These are phyloP conservation scores for Xylaria sp. DNA, from an alignment of 2,329 filamentous ascomycete genomes.

Conservation along the genomic window DNA sequence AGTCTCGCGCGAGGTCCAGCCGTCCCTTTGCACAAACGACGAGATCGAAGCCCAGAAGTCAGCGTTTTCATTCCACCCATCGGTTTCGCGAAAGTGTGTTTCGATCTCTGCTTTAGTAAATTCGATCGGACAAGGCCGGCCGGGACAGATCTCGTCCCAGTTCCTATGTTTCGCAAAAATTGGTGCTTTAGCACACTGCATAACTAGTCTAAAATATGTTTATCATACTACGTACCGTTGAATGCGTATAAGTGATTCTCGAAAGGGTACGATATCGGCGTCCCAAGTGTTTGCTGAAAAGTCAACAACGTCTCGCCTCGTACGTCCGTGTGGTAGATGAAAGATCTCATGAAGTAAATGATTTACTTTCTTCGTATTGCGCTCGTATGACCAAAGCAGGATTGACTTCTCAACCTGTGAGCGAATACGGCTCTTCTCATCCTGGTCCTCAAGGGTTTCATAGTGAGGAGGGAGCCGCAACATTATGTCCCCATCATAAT, in stretches of 20 bases:
- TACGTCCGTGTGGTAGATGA: conserved; percentile 11
- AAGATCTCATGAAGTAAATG: conserved; percentile 7
- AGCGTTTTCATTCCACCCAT: conserved; percentile 20
- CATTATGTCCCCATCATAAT: conserved; percentile 15
- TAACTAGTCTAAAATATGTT: background rate
- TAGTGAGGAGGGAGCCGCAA: conserved; percentile 1
- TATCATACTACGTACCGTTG: conserved; percentile 2
- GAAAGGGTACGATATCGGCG: conserved; percentile 14
- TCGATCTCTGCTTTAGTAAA: conserved; percentile 18
- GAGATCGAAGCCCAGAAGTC: conserved; percentile 19
- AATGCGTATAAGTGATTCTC: conserved; percentile 16
- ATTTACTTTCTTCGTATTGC: conserved; percentile 6
- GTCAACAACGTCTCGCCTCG: background rate
- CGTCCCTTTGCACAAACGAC: conserved; percentile 11
- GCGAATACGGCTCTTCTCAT: conserved; percentile 11
- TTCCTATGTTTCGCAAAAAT: conserved; percentile 1
- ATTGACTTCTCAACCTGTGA: conserved; percentile 14
- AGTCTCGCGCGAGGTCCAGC: conserved; percentile 21
- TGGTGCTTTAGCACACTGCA: background rate
- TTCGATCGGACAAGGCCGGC: conserved; percentile 18
- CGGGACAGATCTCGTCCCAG: conserved; percentile 14
- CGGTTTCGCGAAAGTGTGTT: conserved; percentile 5
- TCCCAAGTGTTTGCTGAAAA: conserved; percentile 17
- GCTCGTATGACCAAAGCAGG: conserved; percentile 8
- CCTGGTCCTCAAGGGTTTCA: conserved; percentile 7